Conservation (phyloP, 805 yeast species). For the Kodamaea sagamina region DNA sequence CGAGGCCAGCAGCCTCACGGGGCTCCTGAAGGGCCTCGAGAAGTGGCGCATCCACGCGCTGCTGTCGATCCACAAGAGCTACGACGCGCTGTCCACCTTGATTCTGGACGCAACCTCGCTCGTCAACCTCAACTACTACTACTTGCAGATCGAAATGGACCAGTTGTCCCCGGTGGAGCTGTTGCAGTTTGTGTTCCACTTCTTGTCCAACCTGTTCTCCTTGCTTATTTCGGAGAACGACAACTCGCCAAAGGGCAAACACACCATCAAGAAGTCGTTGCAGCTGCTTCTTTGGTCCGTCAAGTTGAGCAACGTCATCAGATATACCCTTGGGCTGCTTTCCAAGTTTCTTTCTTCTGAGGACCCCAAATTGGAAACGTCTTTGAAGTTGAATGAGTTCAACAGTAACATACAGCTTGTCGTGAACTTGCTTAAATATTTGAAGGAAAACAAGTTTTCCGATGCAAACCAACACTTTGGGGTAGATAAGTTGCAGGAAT, state of each 20-base stretch:
- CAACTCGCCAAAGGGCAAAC: conserved; percentile 12
- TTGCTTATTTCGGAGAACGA: conserved; percentile 30
- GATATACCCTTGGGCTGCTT: conserved; percentile 29
- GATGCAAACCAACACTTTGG: conserved; percentile 5
- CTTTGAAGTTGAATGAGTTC: conserved; percentile 32
- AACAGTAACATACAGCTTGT: conserved; percentile 35
- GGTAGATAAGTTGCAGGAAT: conserved; percentile 16
- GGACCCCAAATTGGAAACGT: conserved; percentile 18
- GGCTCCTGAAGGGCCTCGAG: conserved; percentile 35
- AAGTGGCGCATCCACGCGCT: conserved; percentile 38
- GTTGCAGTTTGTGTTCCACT: conserved; percentile 44
- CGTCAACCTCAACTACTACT: conserved; percentile 41
- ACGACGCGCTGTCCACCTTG: conserved; percentile 25
- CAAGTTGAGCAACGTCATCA: conserved; percentile 40
- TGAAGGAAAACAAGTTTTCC: conserved; percentile 6
- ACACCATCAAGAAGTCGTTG: conserved; percentile 21
- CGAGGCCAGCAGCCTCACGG: conserved; percentile 10
- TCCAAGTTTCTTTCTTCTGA: conserved; percentile 13
- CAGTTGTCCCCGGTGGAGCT: conserved; percentile 40
- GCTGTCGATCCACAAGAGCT: conserved; percentile 29
- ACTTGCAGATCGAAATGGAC: conserved; percentile 42
- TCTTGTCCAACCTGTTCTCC: conserved; percentile 41
- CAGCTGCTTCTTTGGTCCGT: conserved; percentile 35
- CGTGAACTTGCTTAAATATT: conserved; percentile 35
- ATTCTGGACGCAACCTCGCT: conserved; percentile 36